Conservation (phyloP, 192 early-diverging fungal species). For the Coemansia sp. region DNA sequence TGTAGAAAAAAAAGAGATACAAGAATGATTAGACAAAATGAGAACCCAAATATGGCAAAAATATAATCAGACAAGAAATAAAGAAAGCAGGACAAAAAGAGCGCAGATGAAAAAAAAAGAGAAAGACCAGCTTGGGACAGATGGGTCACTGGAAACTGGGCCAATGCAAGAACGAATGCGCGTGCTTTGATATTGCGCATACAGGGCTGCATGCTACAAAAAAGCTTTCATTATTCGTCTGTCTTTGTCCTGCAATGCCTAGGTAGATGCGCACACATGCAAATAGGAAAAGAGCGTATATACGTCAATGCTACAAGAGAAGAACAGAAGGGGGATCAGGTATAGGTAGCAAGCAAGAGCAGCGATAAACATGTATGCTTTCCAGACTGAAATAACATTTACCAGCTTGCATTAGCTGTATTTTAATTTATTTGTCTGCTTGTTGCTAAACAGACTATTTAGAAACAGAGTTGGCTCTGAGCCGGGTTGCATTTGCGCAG, state of each 20-base stretch:
- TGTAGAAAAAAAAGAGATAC: background rate
- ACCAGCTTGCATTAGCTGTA: no score
- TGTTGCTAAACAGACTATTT: no score
- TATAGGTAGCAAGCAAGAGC: no score
- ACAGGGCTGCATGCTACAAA: background rate
- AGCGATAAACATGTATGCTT: no score
- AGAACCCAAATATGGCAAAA: background rate
- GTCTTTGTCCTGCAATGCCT: background rate
- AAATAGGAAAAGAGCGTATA: background rate
- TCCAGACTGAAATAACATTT: no score
- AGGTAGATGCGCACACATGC: background rate
- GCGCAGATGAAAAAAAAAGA: slow-evolving; percentile 1
- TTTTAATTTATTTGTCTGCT: no score
- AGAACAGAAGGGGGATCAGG: background rate
- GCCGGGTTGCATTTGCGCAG: no score
- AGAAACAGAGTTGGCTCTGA: no score
- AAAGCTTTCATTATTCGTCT: background rate
- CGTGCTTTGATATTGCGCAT: background rate
- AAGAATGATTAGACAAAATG: background rate
- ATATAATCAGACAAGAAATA: background rate
- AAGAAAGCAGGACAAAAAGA: background rate
- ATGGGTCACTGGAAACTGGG: slow-evolving; percentile 2
- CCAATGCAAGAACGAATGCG: background rate
- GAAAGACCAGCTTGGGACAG: background rate
- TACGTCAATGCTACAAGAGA: background rate